phyloP scores from a whole-genome alignment of 805 yeast species.

The Starmerella bombi region DNA sequence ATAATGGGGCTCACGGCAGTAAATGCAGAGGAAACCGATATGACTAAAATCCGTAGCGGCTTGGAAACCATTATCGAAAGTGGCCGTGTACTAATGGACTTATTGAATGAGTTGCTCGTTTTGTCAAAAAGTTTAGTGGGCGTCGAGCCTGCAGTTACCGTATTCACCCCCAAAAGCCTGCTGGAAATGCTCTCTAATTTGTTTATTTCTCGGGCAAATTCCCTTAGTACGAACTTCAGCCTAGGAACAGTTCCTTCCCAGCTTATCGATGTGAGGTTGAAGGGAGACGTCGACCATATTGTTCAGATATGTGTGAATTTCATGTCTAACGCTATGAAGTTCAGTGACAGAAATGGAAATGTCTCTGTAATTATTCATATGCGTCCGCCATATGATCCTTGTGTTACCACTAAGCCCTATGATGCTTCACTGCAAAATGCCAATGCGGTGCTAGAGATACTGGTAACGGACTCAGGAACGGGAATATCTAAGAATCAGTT shows the following conservation, averaged over 20 bases:
- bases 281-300: conserved; percentile 81
- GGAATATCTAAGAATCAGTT: conserved; percentile 78
- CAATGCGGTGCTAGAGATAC: conserved; percentile 38
- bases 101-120: conserved; percentile 78
- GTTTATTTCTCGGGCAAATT: conserved; percentile 41
- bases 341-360: conserved; percentile 52
- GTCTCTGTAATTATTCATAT: conserved; percentile 21
- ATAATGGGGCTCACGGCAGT: conserved; percentile 93
- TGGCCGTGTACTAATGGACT: conserved; percentile 81
- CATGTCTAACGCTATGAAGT: conserved; percentile 82
- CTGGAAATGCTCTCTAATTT: conserved; percentile 72
- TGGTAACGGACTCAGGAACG: conserved; percentile 82
- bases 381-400: conserved; percentile 9
- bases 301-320: conserved; percentile 84
- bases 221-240: conserved; percentile 56
- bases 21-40: conserved; percentile 75
- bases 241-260: conserved; percentile 44
- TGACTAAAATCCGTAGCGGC: conserved; percentile 53
- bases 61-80: conserved; percentile 73
- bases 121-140: conserved; percentile 82
- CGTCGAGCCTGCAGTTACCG: conserved; percentile 67
- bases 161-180: conserved; percentile 64
- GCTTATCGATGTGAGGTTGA: conserved; percentile 39
- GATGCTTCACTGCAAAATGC: conserved; percentile 6
- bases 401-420: conserved; percentile 10